These are phyloP conservation scores for Ophiocordyceps sinensis DNA, from an alignment of 2,329 filamentous ascomycete genomes.

Conservation along the genomic window DNA sequence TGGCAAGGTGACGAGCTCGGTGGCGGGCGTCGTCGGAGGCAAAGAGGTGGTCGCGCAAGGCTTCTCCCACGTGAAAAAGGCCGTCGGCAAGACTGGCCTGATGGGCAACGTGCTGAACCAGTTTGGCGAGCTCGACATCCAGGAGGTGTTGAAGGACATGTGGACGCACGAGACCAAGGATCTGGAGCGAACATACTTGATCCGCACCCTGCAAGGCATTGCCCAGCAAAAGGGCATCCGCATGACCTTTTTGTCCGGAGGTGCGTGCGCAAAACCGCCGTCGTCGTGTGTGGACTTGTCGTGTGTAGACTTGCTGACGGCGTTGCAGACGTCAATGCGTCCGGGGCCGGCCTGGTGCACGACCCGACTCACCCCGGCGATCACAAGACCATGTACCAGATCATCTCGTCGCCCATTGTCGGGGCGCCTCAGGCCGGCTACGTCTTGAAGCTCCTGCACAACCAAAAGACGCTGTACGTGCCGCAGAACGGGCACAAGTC, in stretches of 20 bases:
- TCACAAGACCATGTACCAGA: constrained; percentile 99
- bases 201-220: constrained; percentile 90
- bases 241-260: constrained; percentile 93
- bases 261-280: constrained; percentile 26
- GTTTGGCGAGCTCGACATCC: constrained; percentile 88
- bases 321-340: constrained; percentile 61
- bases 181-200: constrained; percentile 88
- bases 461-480: constrained; percentile 82
- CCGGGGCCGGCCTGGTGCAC: constrained; percentile 85
- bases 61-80: constrained; percentile 91
- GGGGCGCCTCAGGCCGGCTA: constrained; percentile 76
- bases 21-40: constrained; percentile 88
- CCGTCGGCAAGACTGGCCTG: constrained; percentile 83
- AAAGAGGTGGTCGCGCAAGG: constrained; percentile 87
- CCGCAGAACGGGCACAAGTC: constrained; percentile 73
- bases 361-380: constrained; percentile 83
- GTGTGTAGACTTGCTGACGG: background rate
- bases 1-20: constrained; percentile 86
- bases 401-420: constrained; percentile 86
- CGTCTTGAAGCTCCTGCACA: constrained; percentile 89
- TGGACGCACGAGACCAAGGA: constrained; percentile 99
- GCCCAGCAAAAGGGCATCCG: constrained; percentile 87
- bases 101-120: constrained; percentile 95
- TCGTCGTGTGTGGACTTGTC: no score
- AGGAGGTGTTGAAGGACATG: constrained; percentile 88